Base-by-base conservation (phyloP, 2,329 filamentous ascomycete genomes). In the Graphilbum sp. region DNA sequence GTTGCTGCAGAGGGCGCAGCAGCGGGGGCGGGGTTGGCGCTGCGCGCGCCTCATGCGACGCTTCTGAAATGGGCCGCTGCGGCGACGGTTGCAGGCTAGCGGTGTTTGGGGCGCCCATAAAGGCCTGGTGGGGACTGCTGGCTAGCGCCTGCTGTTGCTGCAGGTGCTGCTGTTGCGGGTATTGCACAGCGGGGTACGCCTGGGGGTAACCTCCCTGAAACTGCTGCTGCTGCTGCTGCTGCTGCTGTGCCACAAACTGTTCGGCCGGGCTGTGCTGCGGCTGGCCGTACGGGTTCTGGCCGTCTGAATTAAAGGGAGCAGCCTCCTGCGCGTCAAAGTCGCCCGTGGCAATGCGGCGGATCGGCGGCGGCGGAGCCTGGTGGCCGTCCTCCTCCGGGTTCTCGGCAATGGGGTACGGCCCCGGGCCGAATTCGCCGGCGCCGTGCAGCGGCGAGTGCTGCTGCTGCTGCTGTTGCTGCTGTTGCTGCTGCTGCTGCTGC, bases 31-130 rank as follows among this genome's bases (percentile, higher is more conserved):
- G 41, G 41, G 39, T 43, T n/a, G 41, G 43, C 20, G 37, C 58
- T 16, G 64, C 52, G 27, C 66, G 66, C 25, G 72, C 75, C 42
- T 78, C 74, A 60, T 69, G 64, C 50, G 74, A 78, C 46, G 73
- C 52, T 53, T 76, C 72, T 7, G 72, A 77, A 29, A 72, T 54
- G 5, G 72, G 74, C 52, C 59, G 59, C 29, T 55, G 57, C 44
- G 63, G 60, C 27, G 39, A 12, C 10, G 7, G 27, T 12, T 10
- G 53, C 52, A 33, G 51, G 54, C 33, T 50, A 44, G 44, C 54
- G 46, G 35, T 55, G 44, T 47, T 53, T 37, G 58, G 50, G 38
- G 60, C 56, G 30, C 52, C 52, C n/a, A 56, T 50, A 42, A 52
- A 52, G 31, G 53, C 46, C 37, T 51, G 27, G 7, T 13, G 7